Evolutionary conservation across 768 basidiomycete genomes (phyloP).

Genomic region (Macrolepiota albuminosa): DNA sequence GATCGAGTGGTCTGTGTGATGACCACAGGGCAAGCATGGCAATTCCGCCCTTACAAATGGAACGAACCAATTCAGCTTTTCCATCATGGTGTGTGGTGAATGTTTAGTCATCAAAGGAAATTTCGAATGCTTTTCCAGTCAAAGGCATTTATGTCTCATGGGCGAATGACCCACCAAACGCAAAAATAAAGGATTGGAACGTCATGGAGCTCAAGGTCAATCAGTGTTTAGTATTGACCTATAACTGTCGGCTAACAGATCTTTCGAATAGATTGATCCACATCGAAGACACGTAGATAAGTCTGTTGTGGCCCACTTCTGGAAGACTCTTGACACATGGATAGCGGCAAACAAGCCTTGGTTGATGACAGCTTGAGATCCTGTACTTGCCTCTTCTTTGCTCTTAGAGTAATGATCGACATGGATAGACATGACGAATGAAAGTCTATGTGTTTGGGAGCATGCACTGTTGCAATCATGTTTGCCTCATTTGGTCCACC

Average conservation of each 20-base stretch:
- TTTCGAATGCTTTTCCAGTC: conserved; percentile 42
- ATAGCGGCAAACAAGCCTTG: conserved; percentile 76
- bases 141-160: conserved; percentile 96
- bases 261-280: conserved; percentile 69
- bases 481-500: too few species aligned
- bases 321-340: conserved; percentile 90
- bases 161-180: conserved; percentile 86
- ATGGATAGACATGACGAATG: neutral
- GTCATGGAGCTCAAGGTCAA: conserved; percentile 87
- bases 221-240: neutral
- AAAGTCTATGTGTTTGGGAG: too few species aligned
- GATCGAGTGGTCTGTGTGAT: conserved; percentile 96
- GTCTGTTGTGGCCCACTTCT: conserved; percentile 91
- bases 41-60: conserved; percentile 97
- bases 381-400: neutral
- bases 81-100: conserved; percentile 70
- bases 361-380: conserved; percentile 38
- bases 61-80: conserved; percentile 88
- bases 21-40: conserved; percentile 99
- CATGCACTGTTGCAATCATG: too few species aligned
- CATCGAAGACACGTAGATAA: conserved; percentile 90
- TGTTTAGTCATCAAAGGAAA: too few species aligned
- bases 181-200: conserved; percentile 94
- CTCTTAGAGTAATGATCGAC: neutral
- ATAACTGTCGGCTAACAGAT: neutral